Percentiles rank a stretch among this genome's conserved stretches.
Conservation (phyloP, 306 rosid species). For the Prunus mume region DNA sequence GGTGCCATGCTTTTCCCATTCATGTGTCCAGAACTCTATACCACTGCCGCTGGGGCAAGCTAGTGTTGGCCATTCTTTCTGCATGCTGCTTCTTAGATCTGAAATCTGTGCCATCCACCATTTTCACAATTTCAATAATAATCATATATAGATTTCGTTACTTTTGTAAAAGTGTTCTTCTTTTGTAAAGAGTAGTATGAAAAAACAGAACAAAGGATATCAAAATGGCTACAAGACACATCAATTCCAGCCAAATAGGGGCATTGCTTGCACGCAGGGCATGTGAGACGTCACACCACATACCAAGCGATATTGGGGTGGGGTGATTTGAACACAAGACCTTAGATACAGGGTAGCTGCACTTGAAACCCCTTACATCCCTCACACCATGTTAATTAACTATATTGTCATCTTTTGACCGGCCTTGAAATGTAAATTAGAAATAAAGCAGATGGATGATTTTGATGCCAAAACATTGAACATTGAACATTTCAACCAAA, state of each 20-base stretch:
- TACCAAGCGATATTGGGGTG: too few relatives aligned
- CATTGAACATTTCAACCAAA: background rate
- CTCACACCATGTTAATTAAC: too few relatives aligned
- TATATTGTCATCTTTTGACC: background rate
- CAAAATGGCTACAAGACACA: background rate
- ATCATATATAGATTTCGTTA: background rate
- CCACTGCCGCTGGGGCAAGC: conserved; percentile 74
- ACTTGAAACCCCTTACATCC: too few relatives aligned
- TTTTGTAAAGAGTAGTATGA: background rate
- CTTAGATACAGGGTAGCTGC: too few relatives aligned
- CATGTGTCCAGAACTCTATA: conserved; percentile 56
- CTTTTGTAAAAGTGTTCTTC: background rate
- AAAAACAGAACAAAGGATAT: background rate
- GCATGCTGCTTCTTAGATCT: conserved; percentile 34
- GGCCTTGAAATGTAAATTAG: background rate
- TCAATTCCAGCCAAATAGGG: background rate
- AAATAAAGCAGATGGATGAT: background rate
- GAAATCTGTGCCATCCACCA: conserved; percentile 25
- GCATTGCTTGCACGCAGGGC: conserved; percentile 3
- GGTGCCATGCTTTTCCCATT: conserved; percentile 83
- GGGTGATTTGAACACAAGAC: too few relatives aligned
- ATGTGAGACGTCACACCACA: background rate
- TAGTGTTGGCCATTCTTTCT: conserved; percentile 61
- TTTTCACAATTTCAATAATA: background rate
- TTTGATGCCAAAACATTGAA: background rate